Evolutionary conservation across 805 yeast species (phyloP).

Genomic region (Cyberlindnera euphorbiae): DNA sequence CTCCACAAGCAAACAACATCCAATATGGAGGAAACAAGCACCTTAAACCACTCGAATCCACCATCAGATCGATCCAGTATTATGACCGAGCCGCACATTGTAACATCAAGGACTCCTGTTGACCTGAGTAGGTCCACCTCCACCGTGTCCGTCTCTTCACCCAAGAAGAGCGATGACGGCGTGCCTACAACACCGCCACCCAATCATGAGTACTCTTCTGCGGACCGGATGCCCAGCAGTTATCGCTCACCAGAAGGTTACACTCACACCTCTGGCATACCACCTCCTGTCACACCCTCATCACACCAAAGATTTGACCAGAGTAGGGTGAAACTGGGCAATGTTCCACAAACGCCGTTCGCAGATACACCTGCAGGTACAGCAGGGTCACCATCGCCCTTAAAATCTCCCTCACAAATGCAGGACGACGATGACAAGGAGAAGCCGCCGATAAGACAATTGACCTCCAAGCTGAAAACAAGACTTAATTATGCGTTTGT

Average conservation of each 20-base stretch:
- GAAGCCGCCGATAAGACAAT: constrained; percentile 35
- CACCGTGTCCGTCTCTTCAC: no score
- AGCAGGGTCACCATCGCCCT: constrained; percentile 15
- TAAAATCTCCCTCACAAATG: constrained; percentile 24
- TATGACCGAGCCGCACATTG: no score
- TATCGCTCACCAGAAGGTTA: constrained; percentile 21
- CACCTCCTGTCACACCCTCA: constrained; percentile 25
- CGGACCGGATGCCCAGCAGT: neutral
- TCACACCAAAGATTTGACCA: constrained; percentile 1
- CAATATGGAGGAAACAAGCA: no score
- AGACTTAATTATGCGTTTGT: constrained; percentile 38
- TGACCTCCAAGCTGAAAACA: constrained; percentile 35
- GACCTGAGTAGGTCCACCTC: no score
- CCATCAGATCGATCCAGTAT: no score
- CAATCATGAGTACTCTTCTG: neutral
- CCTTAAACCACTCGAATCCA: no score
- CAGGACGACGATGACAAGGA: constrained; percentile 22
- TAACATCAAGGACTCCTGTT: no score
- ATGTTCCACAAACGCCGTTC: constrained; percentile 24
- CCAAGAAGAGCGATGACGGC: no score
- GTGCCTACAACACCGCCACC: neutral
- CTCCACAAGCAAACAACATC: no score
- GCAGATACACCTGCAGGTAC: constrained; percentile 1
- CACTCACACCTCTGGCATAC: constrained; percentile 7
- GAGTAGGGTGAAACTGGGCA: constrained; percentile 12